Base-by-base conservation (phyloP, 371 early-diverging fungal genomes). In the Mucor sp. region DNA sequence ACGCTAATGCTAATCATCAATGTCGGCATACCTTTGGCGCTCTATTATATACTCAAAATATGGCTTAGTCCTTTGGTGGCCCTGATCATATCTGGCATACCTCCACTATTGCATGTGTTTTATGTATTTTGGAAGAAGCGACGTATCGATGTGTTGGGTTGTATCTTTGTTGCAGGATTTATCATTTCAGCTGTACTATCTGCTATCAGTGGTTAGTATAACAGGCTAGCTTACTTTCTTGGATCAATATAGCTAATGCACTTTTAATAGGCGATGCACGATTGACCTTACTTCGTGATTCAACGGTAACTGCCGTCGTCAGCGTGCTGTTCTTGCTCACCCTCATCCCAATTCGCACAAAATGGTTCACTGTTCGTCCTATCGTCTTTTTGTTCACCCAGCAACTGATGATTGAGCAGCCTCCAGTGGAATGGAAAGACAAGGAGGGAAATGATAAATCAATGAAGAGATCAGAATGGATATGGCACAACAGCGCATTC, bases 61-160 rank as follows among this genome's bases (percentile, higher is more conserved):
- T 75, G 74, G 53, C 64, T 76, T 1, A 64, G 69, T 2, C 21
- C 67, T 7, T 9, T 83, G 15, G 63, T 76, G 25, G 85, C 83
- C 0, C 60, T 85, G 35, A 39, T 85, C n/a, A 50, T 83, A 21
- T 85, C 85, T 32, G 76, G 85, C 58, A 71, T 82, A 23, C 85
- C 85, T 25, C 83, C 85, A 17, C 59, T 80, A 30, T 39, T 85
- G 15, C 63, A 48, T 48, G 73, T 74, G 15, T 62, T 80, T 19
- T 63, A 66, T 48, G 69, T 53, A 3, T 71, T 79, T 30, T 43
- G 74, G 50, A 55, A 68, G 33, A 25, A 62, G n/a, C 65, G 74
- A 44, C 63, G 48, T 37, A 33, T 83, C 9, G 82, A 85, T 71
- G 62, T 78, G 19, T 53, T 85, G 12, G 81, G 82, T 0, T 66